Base-by-base conservation (phyloP, 371 early-diverging fungal genomes). In the Funneliformis caledonium region DNA sequence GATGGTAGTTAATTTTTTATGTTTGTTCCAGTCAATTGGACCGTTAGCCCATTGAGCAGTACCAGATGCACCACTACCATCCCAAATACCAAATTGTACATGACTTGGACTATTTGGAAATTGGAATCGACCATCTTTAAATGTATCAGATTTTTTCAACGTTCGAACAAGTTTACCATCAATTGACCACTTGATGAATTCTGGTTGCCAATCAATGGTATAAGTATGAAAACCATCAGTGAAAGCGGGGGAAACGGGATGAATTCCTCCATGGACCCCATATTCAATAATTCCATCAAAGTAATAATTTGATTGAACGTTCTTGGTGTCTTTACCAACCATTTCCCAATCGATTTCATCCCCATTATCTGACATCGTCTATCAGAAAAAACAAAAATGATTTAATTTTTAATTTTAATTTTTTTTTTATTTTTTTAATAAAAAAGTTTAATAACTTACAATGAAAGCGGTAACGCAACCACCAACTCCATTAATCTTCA, bases 51-150 rank as follows among this genome's bases (percentile, higher is more conserved):
- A 87, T 31, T 82, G 62, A 19, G 64, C 65, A n/a, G 84, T 84
- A 50, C 83, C 76, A 12, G 52, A 5, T 26, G 72, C 65, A 60
- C 52, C 62, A 72, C 92, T 91, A 50, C 91, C 93, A 82, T 93
- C 93, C 94, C 94, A 93, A 77, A 93, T 87, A 47, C 91, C 91
- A 84, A 89, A 88, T 77, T 90, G 88, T 70, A 92, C 85, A 64
- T 83, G 83, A 42, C 89, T 83, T 48, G 91, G 91, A 7, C 88
- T 82, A n/a, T 85, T 84, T 6, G 93, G 93, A 83, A 82, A 92
- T 81, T 84, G 84, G 26, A 50, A 19, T 45, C 47, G 70, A 33
- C 69, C 83, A 62, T 83, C 85, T 80, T 14, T 61, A 4, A 12
- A 16, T 16, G 79, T 77, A 72, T 80, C 84, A 64, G 80, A 56